Evolutionary conservation across 768 basidiomycete genomes (phyloP).

Genomic region (Daedalea quercina): DNA sequence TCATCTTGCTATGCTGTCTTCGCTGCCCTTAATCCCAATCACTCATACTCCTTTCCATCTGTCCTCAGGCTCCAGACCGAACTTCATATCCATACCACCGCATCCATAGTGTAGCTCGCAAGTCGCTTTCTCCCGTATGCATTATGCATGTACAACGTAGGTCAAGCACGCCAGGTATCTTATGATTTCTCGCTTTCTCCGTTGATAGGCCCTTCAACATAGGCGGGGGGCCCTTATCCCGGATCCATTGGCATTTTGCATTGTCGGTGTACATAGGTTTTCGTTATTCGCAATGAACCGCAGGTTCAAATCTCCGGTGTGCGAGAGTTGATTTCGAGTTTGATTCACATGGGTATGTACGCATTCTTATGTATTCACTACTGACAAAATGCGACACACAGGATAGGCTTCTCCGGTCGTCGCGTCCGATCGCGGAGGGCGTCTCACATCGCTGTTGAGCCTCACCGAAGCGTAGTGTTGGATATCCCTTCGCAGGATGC

Average conservation of each 20-base stretch:
- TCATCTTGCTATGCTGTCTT: constrained; percentile 16
- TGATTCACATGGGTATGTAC: no score
- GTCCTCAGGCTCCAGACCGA: not conserved
- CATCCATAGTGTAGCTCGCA: not conserved
- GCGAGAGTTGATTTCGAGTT: no score
- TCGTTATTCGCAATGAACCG: no score
- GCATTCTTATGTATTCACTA: no score
- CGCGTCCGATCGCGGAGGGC: no score
- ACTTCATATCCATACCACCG: not conserved
- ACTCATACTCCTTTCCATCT: not conserved
- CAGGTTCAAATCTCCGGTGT: no score
- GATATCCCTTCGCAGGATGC: no score
- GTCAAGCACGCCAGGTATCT: not conserved
- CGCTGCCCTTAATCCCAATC: not conserved
- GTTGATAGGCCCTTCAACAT: not conserved
- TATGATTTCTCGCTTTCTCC: not conserved
- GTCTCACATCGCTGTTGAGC: no score
- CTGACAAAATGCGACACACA: no score
- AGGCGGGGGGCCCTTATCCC: not conserved
- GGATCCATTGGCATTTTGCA: not conserved
- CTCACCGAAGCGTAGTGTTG: no score
- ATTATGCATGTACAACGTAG: not conserved
- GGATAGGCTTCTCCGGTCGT: no score
- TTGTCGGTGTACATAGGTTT: no score
- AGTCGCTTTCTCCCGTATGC: not conserved